Evolutionary conservation across 2,329 filamentous ascomycete genomes (phyloP), one percentile per base, ranked within the genome.

Genomic region (Cladosporium sphaerospermum): DNA sequence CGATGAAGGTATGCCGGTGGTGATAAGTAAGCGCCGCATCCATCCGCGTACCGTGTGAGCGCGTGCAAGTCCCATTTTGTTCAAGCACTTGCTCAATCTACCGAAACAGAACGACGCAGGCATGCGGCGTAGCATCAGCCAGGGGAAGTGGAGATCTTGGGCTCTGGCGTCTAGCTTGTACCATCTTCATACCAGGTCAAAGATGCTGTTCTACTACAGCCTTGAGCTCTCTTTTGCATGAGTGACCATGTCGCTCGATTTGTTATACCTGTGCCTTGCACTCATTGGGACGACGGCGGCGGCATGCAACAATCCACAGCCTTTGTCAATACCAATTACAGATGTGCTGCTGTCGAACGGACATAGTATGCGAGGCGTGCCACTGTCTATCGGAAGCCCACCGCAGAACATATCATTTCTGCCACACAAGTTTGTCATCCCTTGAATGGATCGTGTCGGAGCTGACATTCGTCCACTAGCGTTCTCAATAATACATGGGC

Each of bases 401-500:
- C 49, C 54, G 3, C 40, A 46, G 32, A 53, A 53, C 40, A 39
- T 56, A 10, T 53, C 49, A 32, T 56, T 52, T n/a, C 37, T 53
- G 28, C 44, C 51, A 14, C 19, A 50, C 14, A 42, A 19, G 47
- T 52, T 11, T 18, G 48, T 34, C 11, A 10, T 32, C n/a, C 2
- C 8, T 13, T 19, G 3, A 16, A n/a, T n/a, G 16, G 8, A 9
- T 11, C n/a, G 40, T 11, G 11, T 18, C 14, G 16, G 9, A 13
- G 11, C 48, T 44, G 28, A 34, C 23, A n/a, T 18, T 45, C 28
- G 16, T 33, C 14, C 13, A 36, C 18, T 36, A 45, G 40, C 13
- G 33, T 40, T n/a, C 37, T 57, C 32, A 59, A 59, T 45, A 49
- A 58, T 32, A 61, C 57, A 10, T 61, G 57, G 57, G 43, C 54